A percentile compares a stretch with the other conserved stretches of the same genome.
phyloP scores from a whole-genome alignment of 2,329 filamentous ascomycete genomes.

The Magnaporthiopsis rhizophila region DNA sequence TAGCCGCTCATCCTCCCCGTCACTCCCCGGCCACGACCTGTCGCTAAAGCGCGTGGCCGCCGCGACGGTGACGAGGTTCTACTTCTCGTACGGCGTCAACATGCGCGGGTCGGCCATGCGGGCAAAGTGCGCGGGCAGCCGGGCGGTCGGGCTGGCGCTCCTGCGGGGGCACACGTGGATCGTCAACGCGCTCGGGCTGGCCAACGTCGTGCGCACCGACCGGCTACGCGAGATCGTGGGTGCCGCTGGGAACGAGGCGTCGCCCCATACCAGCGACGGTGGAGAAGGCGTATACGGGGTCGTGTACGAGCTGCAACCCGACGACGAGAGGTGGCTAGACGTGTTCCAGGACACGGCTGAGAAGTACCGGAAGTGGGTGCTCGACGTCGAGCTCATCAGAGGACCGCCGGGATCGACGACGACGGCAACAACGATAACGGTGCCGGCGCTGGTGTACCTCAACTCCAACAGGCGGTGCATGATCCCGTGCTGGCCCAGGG shows the following conservation, averaged over 20 bases:
- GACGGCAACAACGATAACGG: background rate
- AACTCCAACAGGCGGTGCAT: slow-evolving; percentile 30
- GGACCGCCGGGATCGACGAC: background rate
- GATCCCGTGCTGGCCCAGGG: slow-evolving; percentile 28
- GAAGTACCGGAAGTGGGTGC: slow-evolving; percentile 48
- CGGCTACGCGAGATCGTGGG: too few species aligned
- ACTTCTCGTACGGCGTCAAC: slow-evolving; percentile 41
- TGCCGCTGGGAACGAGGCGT: background rate
- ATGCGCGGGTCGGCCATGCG: slow-evolving; percentile 36
- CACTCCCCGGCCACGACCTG: background rate
- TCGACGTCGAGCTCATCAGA: slow-evolving; percentile 29
- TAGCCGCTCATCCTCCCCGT: background rate
- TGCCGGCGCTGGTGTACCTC: slow-evolving; percentile 48
- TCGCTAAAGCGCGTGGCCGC: background rate
- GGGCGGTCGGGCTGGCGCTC: slow-evolving; percentile 28
- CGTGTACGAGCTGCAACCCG: slow-evolving; percentile 39
- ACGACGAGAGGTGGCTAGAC: slow-evolving; percentile 45
- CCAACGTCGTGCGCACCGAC: slow-evolving; percentile 27
- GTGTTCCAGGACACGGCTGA: slow-evolving; percentile 51
- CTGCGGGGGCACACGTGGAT: slow-evolving; percentile 33
- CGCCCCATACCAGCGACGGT: background rate
- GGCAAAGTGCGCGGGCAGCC: slow-evolving; percentile 31
- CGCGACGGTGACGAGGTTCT: slow-evolving; percentile 13
- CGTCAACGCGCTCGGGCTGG: slow-evolving; percentile 39
- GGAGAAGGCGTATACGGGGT: slow-evolving; percentile 39